Evolutionary conservation across 805 yeast species (phyloP), one percentile per base, ranked within the genome.

Genomic region (Saturnispora dispora): DNA sequence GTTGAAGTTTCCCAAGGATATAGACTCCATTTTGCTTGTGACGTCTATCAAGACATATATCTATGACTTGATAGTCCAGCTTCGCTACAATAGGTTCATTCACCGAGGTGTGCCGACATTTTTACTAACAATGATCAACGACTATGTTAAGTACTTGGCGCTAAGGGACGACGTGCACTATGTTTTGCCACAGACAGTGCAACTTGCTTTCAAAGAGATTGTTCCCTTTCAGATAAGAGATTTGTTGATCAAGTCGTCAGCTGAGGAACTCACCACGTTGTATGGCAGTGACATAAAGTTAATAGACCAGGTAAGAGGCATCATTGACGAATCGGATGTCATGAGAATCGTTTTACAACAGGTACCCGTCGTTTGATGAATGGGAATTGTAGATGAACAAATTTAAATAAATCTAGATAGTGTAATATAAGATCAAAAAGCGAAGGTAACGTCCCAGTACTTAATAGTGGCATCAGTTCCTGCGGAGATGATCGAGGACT

Each of bases 381-480:
- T 37, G 22, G 8, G 28, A 25, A 25, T 25, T 25, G 28, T 25
- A 25, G 28, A 9, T 25, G 9, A 25, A 25, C 17, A 37, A 37
- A 18, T 17, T 17, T 18, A 37, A 37, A 37, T 17, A 37, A 37
- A 5, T 37, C 8, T 37, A 37, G 5, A 20, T 18, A 37, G 17
- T 37, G 22, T 37, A 37, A 37, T 18, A 11, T 37, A 37, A n/a
- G n/a, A 15, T 18, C 17, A 18, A 5, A 20, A 17, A 40, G 43
- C 47, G 45, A 50, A 57, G 10, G 39, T 53, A 23, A 74, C 76
- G 9, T 62, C 61, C 98, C 98, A 93, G 30, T 72, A 68, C 68
- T 85, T 90, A 51, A 91, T 72, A 48, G 83, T 75, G 3, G 91
- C 88, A 64, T 93, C 99, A 15, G 81, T 70, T 36, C 99, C 99